Percentiles rank a stretch among this genome's conserved stretches.
These are phyloP conservation scores for Voacanga thouarsii DNA, from an alignment of 257 asterid species.

Conservation along the genomic window DNA sequence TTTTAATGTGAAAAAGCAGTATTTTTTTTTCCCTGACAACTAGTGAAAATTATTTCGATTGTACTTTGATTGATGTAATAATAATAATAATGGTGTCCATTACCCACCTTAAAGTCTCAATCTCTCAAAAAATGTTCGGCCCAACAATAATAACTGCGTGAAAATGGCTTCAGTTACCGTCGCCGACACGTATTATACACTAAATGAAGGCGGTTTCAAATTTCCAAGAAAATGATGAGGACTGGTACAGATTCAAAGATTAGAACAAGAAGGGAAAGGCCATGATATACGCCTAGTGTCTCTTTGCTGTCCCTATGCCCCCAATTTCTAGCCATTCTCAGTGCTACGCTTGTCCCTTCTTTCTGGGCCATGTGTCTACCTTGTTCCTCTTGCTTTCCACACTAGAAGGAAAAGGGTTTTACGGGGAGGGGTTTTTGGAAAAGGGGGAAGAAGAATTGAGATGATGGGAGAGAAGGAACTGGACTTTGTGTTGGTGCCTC, in stretches of 20 bases:
- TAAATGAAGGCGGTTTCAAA: not conserved
- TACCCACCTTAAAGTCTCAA: no score
- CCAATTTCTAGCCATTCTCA: not conserved
- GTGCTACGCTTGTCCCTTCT: not conserved
- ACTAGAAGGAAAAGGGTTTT: not conserved
- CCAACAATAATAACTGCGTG: no score
- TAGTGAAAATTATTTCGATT: not conserved
- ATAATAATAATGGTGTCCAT: not conserved
- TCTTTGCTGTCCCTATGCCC: no score
- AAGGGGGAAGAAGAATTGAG: not conserved
- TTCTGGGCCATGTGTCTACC: not conserved
- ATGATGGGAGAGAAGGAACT: slow-evolving; percentile 52
- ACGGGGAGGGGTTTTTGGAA: not conserved
- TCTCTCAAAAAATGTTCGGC: no score
- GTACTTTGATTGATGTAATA: not conserved
- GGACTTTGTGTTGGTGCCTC: slow-evolving; percentile 65
- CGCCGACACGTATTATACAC: not conserved
- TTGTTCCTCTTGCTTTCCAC: not conserved
- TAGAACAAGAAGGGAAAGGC: no score
- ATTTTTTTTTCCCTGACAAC: not conserved
- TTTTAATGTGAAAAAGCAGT: no score
- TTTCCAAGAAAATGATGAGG: not conserved
- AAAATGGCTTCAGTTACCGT: not conserved
- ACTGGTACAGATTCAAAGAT: no score
- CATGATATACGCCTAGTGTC: no score